phyloP scores from a whole-genome alignment of 2,329 filamentous ascomycete genomes.

The Trichoderma guizhouense region DNA sequence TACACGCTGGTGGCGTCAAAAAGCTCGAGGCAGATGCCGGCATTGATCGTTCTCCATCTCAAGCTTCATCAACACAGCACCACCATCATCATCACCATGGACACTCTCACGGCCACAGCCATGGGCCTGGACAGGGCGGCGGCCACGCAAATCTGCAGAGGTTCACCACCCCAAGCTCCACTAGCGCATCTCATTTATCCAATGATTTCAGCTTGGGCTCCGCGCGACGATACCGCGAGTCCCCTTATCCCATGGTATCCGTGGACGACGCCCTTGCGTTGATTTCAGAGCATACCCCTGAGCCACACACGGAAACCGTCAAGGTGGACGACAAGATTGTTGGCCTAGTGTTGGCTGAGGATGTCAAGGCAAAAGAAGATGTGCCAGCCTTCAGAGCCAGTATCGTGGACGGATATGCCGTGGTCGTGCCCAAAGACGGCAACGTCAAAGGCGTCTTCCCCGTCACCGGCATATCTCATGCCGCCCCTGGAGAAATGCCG shows the following conservation, averaged over 20 bases:
- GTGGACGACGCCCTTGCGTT: conserved; percentile 75
- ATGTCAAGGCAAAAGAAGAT: conserved; percentile 73
- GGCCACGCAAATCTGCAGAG: conserved; percentile 58
- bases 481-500: conserved; percentile 65
- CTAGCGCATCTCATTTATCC: conserved; percentile 52
- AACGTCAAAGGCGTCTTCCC: conserved; percentile 77
- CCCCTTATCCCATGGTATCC: conserved; percentile 87
- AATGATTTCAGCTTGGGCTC: conserved; percentile 60
- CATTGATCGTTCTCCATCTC: conserved; percentile 37
- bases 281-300: conserved; percentile 71
- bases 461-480: conserved; percentile 82
- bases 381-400: conserved; percentile 94
- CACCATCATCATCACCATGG: conserved; percentile 52
- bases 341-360: conserved; percentile 76
- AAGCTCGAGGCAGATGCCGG: conserved; percentile 83
- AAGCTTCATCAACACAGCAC: conserved; percentile 30
- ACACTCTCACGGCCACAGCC: conserved; percentile 32
- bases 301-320: conserved; percentile 52
- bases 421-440: conserved; percentile 62
- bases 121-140: conserved; percentile 50
- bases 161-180: conserved; percentile 64
- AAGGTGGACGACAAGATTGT: conserved; percentile 65
- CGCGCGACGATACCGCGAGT: conserved; percentile 73
- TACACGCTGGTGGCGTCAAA: conserved; percentile 79
- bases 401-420: conserved; percentile 94